Base-by-base conservation (phyloP, 441 rosid species). In the Euphorbia schlechtendalii region DNA sequence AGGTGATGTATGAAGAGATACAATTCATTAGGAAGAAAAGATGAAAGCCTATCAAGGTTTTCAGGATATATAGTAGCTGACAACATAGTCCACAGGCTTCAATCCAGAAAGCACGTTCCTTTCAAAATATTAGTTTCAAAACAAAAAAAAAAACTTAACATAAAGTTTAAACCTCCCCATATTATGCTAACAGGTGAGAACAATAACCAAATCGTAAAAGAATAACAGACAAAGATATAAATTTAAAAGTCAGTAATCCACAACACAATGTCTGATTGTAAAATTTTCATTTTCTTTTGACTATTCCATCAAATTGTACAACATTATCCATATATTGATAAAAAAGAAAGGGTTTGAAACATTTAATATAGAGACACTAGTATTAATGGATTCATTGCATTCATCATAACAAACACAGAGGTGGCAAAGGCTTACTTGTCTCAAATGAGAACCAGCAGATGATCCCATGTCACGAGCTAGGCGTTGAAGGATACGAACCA, bases 391-490 rank as follows among this genome's bases (percentile, higher is more conserved):
- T 53, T 28, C 21, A n/a, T n/a, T 27, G 8, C 28, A 22, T 5
- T 30, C 25, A 41, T 45, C 17, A 20, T 5, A 59, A 25, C 8
- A 0, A 13, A 38, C 3, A 27, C 10, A 56, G 4, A 40, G 36
- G 64, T 21, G 21, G 58, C 56, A 75, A 58, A 63, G 61, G 43
- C 89, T 70, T 83, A 91, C 99, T 81, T 86, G 99, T 91, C 82
- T 94, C 78, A 76, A 64, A 76, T 91, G 89, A 67, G 96, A 87
- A 67, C 90, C 82, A 3, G 76, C 78, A 63, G 96, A 77, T 54
- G 84, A 84, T 75, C 96, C 95, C 88, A 92, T 82, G 77, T 94
- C 98, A 64, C 96, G 92, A 24, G 86, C 83, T 67, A 93, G 75
- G 57, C 89, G 93, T 80, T 91, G 96, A 73, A 94, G 87, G 73